Evolutionary conservation across 1,139 yeast genomes (phyloP), one percentile per base, ranked within the genome.

Genomic region (Debaryomyces nepalensis): DNA sequence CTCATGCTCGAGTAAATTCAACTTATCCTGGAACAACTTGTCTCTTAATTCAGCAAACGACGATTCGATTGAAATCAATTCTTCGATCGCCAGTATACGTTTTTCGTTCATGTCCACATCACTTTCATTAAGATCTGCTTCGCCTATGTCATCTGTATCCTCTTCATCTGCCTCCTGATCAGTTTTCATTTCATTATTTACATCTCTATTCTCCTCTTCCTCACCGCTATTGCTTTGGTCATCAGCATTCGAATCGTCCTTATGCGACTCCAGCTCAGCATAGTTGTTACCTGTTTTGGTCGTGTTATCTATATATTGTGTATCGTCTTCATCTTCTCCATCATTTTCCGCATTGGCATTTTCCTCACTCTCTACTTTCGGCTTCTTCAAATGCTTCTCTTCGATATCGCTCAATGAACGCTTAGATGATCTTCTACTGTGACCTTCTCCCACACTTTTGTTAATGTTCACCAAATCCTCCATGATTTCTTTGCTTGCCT

Each of bases 41-140:
- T 93, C 98, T 49, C 97, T 80, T 46, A 91, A 71, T 50, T 79
- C 75, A 3, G 98, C 97, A 72, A 91, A 93, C 43, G 84, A 84
- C 34, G 84, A 72, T 59, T 93, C 99, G 46, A 93, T 88, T 18
- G 78, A 79, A 2, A 90, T 84, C 41, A 93, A 76, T 41, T 77
- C 82, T 39, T 77, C 75, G 35, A 88, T 70, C 2, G 96, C 96
- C 21, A 79, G 77, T 44, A 79, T 73, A 43, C 87, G 65, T 48
- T 73, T 75, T 30, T 69, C 69, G 49, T 80, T 83, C 33, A 68
- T 50, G 49, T 75, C 77, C 8, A 68, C 62, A 37, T 68, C 75
- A 32, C 68, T 70, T 9, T 55, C 58, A 5, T 55, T 61, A 2
- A 57, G 62, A 11, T 63, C 67, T 18, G 60, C 68, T 35, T 58